Base-by-base conservation (phyloP, 2,329 filamentous ascomycete genomes). In the Arthroderma sp. region DNA sequence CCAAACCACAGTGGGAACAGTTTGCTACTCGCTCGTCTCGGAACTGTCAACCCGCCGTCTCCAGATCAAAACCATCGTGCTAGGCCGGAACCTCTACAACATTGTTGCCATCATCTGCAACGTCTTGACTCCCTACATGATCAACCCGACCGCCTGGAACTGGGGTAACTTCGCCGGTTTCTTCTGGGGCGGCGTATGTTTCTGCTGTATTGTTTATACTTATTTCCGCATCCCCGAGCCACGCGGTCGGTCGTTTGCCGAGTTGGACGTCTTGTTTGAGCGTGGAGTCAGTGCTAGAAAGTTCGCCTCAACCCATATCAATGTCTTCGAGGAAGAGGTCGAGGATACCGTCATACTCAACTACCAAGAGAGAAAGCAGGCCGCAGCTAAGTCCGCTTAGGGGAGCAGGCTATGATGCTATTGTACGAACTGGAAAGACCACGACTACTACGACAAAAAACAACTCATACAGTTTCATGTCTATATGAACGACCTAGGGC, bases 141-240 rank as follows among this genome's bases (percentile, higher is more conserved):
- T 94, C 36, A 94, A 94, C 66, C 86, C 87, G 0, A 73, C 71
- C 1, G 82, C 78, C 0, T 94, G 88, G 87, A 70, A 93, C 64
- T 94, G 86, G 87, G 73, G 77, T 49, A 91, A 91, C 66, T 91
- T 76, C 55, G 77, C 86, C 0, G 86, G 87, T 29, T 93, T 94
- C 68, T 93, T 93, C 70, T 86, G 86, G 83, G 80, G 78, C 9
- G 83, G 80, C 0, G 80, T 86, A 46, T 89, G 84, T 65, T 85
- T 86, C 66, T 64, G 79, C 45, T 91, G 84, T 66, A 78, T 88
- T 56, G 66, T 91, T 10, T 94, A 89, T 66, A 82, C 82, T 0
- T 89, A 78, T 58, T 88, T 87, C 70, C 75, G 83, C 8, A 69
- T 89, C 0, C 87, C 87, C 0, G 86, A 94, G 59, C 86, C 87